Evolutionary conservation across 352 stramenopile species (phyloP).

Genomic region (Phytophthora multivora): DNA sequence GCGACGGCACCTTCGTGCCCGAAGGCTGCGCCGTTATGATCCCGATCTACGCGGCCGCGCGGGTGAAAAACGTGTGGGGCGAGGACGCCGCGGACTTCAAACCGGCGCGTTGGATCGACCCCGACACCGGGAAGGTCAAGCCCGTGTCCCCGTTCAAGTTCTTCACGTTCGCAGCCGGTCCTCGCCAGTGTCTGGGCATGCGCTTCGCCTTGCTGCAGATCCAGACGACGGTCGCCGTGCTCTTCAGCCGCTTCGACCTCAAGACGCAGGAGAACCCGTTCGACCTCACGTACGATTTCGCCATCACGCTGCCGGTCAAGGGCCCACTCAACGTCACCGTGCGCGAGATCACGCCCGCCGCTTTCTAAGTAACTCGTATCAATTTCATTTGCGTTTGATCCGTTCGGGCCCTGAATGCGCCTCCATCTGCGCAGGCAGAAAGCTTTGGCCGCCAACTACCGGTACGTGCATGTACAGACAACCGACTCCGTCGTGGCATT

Average conservation of each 20-base stretch:
- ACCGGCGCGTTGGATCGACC: conserved; percentile 60
- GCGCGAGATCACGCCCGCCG: conserved; percentile 19
- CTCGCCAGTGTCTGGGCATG: conserved; percentile 57
- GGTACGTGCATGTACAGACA: too few relatives aligned
- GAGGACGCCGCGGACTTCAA: conserved; percentile 41
- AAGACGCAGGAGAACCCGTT: conserved; percentile 40
- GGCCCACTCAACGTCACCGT: conserved; percentile 34
- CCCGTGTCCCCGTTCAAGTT: conserved; percentile 38
- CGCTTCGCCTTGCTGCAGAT: conserved; percentile 53
- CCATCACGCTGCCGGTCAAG: conserved; percentile 40
- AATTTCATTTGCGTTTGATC: conserved; percentile 1
- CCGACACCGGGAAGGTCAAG: conserved; percentile 41
- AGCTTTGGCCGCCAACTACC: too few relatives aligned
- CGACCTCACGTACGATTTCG: conserved; percentile 47
- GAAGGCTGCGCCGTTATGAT: conserved; percentile 47
- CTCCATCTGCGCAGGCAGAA: too few relatives aligned
- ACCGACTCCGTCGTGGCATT: too few relatives aligned
- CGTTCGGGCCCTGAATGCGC: background rate
- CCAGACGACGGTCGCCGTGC: conserved; percentile 40
- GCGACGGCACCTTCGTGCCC: conserved; percentile 57
- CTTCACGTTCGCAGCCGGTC: conserved; percentile 68
- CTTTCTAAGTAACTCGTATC: conserved; percentile 13
- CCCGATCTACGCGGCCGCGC: conserved; percentile 48
- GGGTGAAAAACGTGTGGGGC: conserved; percentile 55
- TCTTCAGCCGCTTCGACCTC: conserved; percentile 47